A percentile compares a stretch with the other conserved stretches of the same genome.
phyloP scores from a whole-genome alignment of 2,329 filamentous ascomycete species.

The Shiraia sp. region DNA sequence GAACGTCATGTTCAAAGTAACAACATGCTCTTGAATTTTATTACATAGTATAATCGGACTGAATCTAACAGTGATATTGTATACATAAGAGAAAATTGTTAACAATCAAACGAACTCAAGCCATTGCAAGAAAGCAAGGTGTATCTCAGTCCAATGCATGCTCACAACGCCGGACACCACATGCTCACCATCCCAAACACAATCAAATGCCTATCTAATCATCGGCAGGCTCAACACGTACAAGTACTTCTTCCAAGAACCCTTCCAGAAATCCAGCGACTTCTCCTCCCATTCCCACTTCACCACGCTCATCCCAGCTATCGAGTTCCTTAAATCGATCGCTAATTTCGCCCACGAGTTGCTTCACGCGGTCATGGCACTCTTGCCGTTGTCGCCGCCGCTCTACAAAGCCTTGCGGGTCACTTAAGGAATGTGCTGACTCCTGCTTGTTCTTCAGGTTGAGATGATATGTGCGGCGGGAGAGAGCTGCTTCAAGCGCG shows the following conservation, averaged over 20 bases:
- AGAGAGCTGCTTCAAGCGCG: conserved; percentile 86
- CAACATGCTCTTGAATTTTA: too few relatives aligned
- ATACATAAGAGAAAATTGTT: too few relatives aligned
- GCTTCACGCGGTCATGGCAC: conserved; percentile 80
- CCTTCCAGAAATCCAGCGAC: conserved; percentile 89
- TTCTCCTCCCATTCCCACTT: conserved; percentile 91
- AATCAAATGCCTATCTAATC: conserved; percentile 47
- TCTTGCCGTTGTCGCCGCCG: conserved; percentile 51
- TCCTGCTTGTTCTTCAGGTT: conserved; percentile 51
- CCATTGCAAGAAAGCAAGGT: too few relatives aligned
- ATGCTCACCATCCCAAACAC: conserved; percentile 1
- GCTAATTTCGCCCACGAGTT: conserved; percentile 79
- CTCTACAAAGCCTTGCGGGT: conserved; percentile 58
- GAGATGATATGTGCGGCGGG: conserved; percentile 68
- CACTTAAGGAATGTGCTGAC: conserved; percentile 51
- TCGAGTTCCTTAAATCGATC: conserved; percentile 90
- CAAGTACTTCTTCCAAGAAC: conserved; percentile 88
- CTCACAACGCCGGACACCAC: too few relatives aligned
- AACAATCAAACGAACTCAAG: too few relatives aligned
- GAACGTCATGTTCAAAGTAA: too few relatives aligned
- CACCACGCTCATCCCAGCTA: conserved; percentile 79
- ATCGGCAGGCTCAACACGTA: conserved; percentile 85
- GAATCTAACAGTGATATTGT: too few relatives aligned
- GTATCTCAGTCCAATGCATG: too few relatives aligned
- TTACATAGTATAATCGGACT: too few relatives aligned